These are phyloP conservation scores for Rauvolfia tetraphylla DNA, from an alignment of 257 asterid species.

Conservation along the genomic window DNA sequence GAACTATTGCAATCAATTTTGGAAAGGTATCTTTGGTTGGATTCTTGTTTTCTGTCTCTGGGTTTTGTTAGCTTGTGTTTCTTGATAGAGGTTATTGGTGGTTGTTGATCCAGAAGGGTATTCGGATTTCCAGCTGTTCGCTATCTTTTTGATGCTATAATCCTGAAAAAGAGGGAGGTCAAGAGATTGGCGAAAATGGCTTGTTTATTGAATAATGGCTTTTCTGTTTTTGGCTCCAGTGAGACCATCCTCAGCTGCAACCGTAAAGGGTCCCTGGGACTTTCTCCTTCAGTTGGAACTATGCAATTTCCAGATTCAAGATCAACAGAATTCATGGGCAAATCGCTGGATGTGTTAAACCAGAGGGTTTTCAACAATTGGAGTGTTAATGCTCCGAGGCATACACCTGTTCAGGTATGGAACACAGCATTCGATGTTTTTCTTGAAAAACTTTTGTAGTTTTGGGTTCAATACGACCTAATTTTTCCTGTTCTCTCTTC, in stretches of 20 bases:
- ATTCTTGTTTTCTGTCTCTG: background rate
- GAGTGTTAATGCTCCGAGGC: conserved; percentile 34
- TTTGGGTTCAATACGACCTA: background rate
- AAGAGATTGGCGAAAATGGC: conserved; percentile 43
- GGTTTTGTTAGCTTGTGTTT: background rate
- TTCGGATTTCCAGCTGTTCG: conserved; percentile 20
- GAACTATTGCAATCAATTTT: background rate
- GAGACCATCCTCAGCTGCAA: conserved; percentile 27
- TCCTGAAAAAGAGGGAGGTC: conserved; percentile 16
- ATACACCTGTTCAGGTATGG: conserved; percentile 54
- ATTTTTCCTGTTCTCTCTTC: background rate
- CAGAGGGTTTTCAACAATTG: conserved; percentile 27
- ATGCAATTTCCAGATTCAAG: conserved; percentile 47
- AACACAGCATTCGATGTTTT: too few species aligned
- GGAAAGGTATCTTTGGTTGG: background rate
- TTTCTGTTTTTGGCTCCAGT: conserved; percentile 46
- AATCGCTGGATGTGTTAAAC: conserved; percentile 38
- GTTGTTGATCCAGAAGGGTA: conserved; percentile 27
- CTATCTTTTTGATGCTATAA: conserved; percentile 26
- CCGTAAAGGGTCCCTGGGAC: conserved; percentile 33
- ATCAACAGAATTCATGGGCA: conserved; percentile 43
- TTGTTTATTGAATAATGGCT: conserved; percentile 46
- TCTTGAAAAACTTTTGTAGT: background rate
- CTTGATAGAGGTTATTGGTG: conserved; percentile 5
- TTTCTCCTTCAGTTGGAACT: conserved; percentile 34